Percentiles rank a stretch among this genome's conserved stretches.
These are phyloP conservation scores for Starmerella floris DNA, from an alignment of 805 yeast species.

Conservation along the genomic window DNA sequence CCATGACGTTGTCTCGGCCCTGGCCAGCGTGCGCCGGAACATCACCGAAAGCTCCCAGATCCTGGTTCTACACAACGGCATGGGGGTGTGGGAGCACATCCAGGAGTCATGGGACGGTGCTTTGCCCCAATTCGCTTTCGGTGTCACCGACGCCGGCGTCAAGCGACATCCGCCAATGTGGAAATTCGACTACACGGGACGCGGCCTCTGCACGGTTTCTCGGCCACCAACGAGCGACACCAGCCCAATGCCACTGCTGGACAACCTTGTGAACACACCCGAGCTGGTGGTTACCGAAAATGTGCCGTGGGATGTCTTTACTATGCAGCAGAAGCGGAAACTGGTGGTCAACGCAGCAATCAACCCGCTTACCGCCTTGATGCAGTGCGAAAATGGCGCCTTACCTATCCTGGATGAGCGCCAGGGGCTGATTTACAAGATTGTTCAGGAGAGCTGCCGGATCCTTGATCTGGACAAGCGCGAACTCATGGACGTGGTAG, in stretches of 20 bases:
- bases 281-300: constrained; percentile 10
- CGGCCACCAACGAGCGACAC: not conserved
- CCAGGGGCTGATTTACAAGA: constrained; percentile 27
- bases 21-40: constrained; percentile 39
- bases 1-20: constrained; percentile 53
- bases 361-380: constrained; percentile 67
- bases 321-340: constrained; percentile 58
- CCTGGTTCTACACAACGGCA: constrained; percentile 69
- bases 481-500: constrained; percentile 29
- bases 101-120: constrained; percentile 40
- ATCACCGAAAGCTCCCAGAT: constrained; percentile 42
- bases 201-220: constrained; percentile 30
- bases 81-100: constrained; percentile 54
- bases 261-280: not conserved
- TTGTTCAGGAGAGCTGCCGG: constrained; percentile 36
- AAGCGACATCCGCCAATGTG: constrained; percentile 37
- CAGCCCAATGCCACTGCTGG: not conserved
- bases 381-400: constrained; percentile 69
- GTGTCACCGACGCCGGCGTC: constrained; percentile 76
- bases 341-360: constrained; percentile 69
- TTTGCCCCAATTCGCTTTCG: constrained; percentile 54
- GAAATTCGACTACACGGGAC: constrained; percentile 54
- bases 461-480: constrained; percentile 24
- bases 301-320: constrained; percentile 33
- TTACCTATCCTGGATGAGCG: constrained; percentile 34